phyloP scores from a whole-genome alignment of 1,284 basidiomycete species.

The Ustilago crameri region DNA sequence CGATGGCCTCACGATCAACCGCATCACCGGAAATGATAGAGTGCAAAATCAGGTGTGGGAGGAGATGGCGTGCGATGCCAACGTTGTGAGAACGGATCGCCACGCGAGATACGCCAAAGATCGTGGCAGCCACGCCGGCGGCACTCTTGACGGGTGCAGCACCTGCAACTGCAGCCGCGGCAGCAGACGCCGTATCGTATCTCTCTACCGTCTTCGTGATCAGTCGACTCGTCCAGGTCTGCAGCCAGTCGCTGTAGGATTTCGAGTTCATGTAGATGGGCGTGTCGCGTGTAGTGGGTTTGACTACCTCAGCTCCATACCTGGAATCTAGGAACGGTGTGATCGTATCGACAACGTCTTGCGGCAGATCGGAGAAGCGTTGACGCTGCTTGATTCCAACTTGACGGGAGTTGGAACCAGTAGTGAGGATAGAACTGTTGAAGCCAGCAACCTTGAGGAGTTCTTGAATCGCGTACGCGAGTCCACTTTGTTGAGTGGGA shows the following conservation, averaged over 20 bases:
- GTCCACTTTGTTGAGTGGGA: conserved; percentile 86
- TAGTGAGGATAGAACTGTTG: conserved; percentile 75
- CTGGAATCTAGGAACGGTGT: conserved; percentile 75
- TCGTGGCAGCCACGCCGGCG: conserved; percentile 68
- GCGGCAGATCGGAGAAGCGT: conserved; percentile 80
- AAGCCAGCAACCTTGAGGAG: conserved; percentile 89
- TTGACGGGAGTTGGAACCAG: conserved; percentile 65
- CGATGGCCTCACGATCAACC: conserved; percentile 74
- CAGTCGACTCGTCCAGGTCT: conserved; percentile 87
- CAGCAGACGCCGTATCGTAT: conserved; percentile 13
- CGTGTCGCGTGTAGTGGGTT: conserved; percentile 34
- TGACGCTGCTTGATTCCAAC: conserved; percentile 74
- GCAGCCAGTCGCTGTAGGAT: conserved; percentile 96
- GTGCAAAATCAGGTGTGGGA: conserved; percentile 91
- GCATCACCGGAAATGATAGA: conserved; percentile 82
- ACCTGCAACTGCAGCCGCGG: conserved; percentile 11
- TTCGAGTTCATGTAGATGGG: conserved; percentile 77
- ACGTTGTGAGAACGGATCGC: conserved; percentile 89
- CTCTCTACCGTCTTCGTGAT: conserved; percentile 72
- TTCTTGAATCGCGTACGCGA: conserved; percentile 94
- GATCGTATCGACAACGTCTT: conserved; percentile 86
- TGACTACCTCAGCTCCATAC: conserved; percentile 57
- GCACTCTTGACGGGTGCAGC: conserved; percentile 59
- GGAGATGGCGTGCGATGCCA: conserved; percentile 85
- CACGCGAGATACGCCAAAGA: conserved; percentile 84